Conservation (phyloP, 345 rosid genomes). For the Abelmoschus esculentus region DNA sequence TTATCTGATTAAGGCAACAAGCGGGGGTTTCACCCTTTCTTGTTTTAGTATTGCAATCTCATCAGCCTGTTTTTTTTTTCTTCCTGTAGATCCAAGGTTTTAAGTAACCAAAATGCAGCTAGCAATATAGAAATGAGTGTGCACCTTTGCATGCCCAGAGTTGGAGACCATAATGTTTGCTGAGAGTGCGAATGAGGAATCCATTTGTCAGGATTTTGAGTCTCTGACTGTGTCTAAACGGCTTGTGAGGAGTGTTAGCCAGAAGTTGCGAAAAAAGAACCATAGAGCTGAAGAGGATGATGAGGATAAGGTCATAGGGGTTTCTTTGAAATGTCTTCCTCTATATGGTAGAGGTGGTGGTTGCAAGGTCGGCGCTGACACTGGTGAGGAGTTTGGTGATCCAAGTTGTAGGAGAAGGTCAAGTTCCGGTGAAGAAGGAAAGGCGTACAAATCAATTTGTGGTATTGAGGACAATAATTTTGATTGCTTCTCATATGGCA, state of each 20-base stretch:
- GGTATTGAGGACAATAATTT: constrained; percentile 64
- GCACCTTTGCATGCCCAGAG: constrained; percentile 4
- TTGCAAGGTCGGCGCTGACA: constrained; percentile 94
- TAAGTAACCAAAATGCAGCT: constrained; percentile 5
- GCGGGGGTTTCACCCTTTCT: too few relatives aligned
- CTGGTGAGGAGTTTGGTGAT: constrained; percentile 71
- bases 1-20: neutral
- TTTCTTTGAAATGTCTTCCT: constrained; percentile 60
- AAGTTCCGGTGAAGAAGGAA: constrained; percentile 75
- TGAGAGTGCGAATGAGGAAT: constrained; percentile 39
- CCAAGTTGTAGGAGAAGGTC: constrained; percentile 66
- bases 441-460: constrained; percentile 45
- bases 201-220: constrained; percentile 58
- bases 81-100: too few relatives aligned
- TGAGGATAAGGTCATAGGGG: constrained; percentile 41
- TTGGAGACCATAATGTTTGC: constrained; percentile 34
- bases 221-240: constrained; percentile 62
- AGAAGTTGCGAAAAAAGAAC: constrained; percentile 40
- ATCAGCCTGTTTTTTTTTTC: neutral
- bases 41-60: too few relatives aligned
- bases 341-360: constrained; percentile 76
- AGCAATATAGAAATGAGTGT: constrained; percentile 16
- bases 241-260: constrained; percentile 68
- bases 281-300: constrained; percentile 20
- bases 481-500: constrained; percentile 85